These are phyloP conservation scores for Aspergillus felis DNA, from an alignment of 2,329 filamentous ascomycete species.

Conservation along the genomic window DNA sequence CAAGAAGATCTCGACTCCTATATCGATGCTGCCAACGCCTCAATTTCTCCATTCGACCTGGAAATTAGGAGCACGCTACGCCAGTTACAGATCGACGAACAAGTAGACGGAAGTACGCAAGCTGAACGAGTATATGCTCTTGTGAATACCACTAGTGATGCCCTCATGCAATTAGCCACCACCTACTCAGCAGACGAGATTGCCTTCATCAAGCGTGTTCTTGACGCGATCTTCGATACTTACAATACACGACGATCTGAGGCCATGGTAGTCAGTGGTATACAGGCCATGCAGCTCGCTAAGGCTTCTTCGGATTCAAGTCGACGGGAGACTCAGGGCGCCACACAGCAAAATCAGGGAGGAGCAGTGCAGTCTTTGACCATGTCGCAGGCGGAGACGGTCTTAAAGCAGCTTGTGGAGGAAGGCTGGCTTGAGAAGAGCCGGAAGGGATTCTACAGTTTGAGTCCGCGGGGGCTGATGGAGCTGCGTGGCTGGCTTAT, in stretches of 20 bases:
- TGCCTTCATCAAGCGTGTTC: constrained; percentile 77
- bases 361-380: constrained; percentile 56
- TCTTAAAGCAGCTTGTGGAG: constrained; percentile 65
- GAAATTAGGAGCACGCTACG: constrained; percentile 75
- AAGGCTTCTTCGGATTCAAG: constrained; percentile 39
- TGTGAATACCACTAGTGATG: constrained; percentile 83
- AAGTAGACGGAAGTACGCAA: constrained; percentile 1
- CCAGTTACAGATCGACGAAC: constrained; percentile 51
- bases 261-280: constrained; percentile 73
- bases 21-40: constrained; percentile 66
- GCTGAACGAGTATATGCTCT: constrained; percentile 69
- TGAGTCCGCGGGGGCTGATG: constrained; percentile 74
- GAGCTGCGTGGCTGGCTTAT: constrained; percentile 80
- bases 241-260: constrained; percentile 79
- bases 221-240: constrained; percentile 89
- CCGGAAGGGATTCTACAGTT: constrained; percentile 64
- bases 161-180: constrained; percentile 82
- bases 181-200: constrained; percentile 78
- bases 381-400: constrained; percentile 70
- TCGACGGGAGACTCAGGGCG: constrained; percentile 46
- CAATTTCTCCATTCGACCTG: constrained; percentile 75
- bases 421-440: constrained; percentile 86
- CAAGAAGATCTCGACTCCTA: constrained; percentile 64
- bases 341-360: constrained; percentile 33
- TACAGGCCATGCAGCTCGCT: constrained; percentile 70